A percentile compares a stretch with the other conserved stretches of the same genome.
These are phyloP conservation scores for Globisporangium mamillatum DNA, from an alignment of 352 stramenopile species.

Conservation along the genomic window DNA sequence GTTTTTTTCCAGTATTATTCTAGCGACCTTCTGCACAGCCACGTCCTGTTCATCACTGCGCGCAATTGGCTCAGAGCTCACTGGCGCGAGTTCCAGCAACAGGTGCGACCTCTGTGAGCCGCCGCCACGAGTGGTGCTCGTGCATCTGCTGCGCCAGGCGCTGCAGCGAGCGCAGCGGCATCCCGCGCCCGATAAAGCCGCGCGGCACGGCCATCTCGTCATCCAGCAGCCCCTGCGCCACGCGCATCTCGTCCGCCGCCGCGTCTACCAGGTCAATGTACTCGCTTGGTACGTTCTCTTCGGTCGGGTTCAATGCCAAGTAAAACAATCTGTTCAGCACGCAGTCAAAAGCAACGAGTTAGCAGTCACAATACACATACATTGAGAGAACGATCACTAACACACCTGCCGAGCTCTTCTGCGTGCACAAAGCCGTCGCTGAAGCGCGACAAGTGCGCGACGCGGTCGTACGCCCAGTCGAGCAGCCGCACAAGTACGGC, in stretches of 20 bases:
- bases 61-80: slow-evolving; percentile 27
- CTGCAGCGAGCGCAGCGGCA: slow-evolving; percentile 48
- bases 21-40: neutral
- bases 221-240: slow-evolving; percentile 42
- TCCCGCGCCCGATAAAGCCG: slow-evolving; percentile 55
- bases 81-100: slow-evolving; percentile 11
- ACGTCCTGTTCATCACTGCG: neutral
- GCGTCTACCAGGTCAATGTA: slow-evolving; percentile 34
- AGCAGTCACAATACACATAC: neutral
- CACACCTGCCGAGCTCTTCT: slow-evolving; percentile 33
- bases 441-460: slow-evolving; percentile 33
- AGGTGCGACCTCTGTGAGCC: slow-evolving; percentile 11
- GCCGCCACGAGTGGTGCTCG: slow-evolving; percentile 24
- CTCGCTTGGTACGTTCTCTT: slow-evolving; percentile 44
- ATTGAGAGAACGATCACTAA: neutral
- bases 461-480: slow-evolving; percentile 62
- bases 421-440: slow-evolving; percentile 49
- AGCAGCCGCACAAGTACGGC: slow-evolving; percentile 47
- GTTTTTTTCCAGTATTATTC: neutral
- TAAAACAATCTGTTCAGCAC: slow-evolving; percentile 36
- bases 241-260: slow-evolving; percentile 34
- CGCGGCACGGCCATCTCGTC: slow-evolving; percentile 42
- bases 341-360: slow-evolving; percentile 1
- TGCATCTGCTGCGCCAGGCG: slow-evolving; percentile 51
- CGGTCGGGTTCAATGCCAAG: slow-evolving; percentile 52